These are phyloP conservation scores for Rhodotorula babjevae DNA, from an alignment of 768 basidiomycete species.

Conservation along the genomic window DNA sequence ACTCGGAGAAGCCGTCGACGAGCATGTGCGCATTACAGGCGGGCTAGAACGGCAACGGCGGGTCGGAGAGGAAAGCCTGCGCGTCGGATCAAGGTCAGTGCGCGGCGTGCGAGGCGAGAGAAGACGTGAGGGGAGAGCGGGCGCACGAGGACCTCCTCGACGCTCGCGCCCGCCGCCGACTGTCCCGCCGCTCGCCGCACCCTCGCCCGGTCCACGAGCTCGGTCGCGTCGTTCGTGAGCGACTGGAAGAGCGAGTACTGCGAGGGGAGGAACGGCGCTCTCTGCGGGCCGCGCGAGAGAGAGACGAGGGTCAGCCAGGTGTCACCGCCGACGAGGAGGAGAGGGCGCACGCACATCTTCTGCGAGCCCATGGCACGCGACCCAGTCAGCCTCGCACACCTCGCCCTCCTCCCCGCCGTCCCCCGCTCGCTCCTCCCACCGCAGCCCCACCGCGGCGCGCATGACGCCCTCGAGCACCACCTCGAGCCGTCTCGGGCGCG, in stretches of 20 bases:
- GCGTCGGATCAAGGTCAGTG: rapidly evolving
- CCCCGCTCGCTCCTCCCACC: not conserved
- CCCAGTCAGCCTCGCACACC: constrained; percentile 6
- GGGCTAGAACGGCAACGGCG: constrained; percentile 21
- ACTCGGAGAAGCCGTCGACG: no score
- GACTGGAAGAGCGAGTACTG: constrained; percentile 24
- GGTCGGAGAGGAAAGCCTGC: constrained; percentile 20
- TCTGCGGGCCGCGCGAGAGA: not conserved
- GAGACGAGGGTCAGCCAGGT: not conserved
- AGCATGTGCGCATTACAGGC: not conserved
- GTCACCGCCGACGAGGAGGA: no score
- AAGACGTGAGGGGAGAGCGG: not conserved
- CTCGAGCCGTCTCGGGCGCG: not conserved
- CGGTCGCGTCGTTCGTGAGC: constrained; percentile 13
- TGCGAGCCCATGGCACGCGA: not conserved
- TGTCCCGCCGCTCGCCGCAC: not conserved
- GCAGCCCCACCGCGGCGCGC: not conserved
- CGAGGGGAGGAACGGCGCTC: constrained; percentile 7
- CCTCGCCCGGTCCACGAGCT: not conserved
- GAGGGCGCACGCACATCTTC: constrained; percentile 2
- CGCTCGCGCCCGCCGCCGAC: not conserved
- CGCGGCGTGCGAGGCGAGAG: not conserved
- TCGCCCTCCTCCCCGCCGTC: no score
- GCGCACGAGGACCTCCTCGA: constrained; percentile 26
- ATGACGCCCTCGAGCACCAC: not conserved